These are phyloP conservation scores for Sporodiniella umbellata DNA, from an alignment of 371 early-diverging fungal species.

Conservation along the genomic window DNA sequence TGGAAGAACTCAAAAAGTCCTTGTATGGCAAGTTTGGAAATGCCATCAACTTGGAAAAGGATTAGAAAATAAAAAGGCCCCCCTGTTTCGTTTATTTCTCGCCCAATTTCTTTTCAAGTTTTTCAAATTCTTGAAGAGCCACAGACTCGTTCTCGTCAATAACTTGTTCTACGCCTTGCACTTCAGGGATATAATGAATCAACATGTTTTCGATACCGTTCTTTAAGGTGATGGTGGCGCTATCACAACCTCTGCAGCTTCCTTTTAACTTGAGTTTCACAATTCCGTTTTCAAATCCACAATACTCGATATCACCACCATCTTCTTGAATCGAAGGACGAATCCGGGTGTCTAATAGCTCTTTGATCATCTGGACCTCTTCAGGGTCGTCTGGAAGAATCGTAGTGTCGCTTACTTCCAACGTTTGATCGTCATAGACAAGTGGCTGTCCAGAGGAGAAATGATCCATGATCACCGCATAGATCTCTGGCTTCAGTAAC, in stretches of 20 bases:
- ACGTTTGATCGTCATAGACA: slow-evolving; percentile 48
- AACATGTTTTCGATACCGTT: slow-evolving; percentile 98
- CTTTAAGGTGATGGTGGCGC: slow-evolving; percentile 86
- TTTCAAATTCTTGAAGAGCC: slow-evolving; percentile 50
- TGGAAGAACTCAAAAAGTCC: slow-evolving; percentile 80
- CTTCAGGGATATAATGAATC: slow-evolving; percentile 97
- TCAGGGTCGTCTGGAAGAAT: slow-evolving; percentile 84
- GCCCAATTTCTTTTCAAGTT: slow-evolving; percentile 37
- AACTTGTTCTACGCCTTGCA: slow-evolving; percentile 89
- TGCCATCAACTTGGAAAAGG: slow-evolving; percentile 90
- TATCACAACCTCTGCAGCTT: slow-evolving; percentile 94
- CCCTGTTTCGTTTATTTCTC: no score
- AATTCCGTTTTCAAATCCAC: slow-evolving; percentile 84
- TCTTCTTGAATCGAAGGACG: slow-evolving; percentile 97
- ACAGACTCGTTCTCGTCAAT: slow-evolving; percentile 50
- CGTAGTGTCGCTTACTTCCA: slow-evolving; percentile 62
- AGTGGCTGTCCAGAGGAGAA: slow-evolving; percentile 84
- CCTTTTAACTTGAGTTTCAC: slow-evolving; percentile 92
- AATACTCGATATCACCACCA: slow-evolving; percentile 96
- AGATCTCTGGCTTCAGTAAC: slow-evolving; percentile 93
- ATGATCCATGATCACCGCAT: slow-evolving; percentile 93
- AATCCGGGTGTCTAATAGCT: slow-evolving; percentile 91
- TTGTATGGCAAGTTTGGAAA: slow-evolving; percentile 93
- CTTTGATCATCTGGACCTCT: slow-evolving; percentile 95
- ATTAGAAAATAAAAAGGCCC: slow-evolving; percentile 33